Percentiles rank a stretch among this genome's conserved stretches.
These are phyloP conservation scores for Candida orba DNA, from an alignment of 805 yeast species.

Conservation along the genomic window DNA sequence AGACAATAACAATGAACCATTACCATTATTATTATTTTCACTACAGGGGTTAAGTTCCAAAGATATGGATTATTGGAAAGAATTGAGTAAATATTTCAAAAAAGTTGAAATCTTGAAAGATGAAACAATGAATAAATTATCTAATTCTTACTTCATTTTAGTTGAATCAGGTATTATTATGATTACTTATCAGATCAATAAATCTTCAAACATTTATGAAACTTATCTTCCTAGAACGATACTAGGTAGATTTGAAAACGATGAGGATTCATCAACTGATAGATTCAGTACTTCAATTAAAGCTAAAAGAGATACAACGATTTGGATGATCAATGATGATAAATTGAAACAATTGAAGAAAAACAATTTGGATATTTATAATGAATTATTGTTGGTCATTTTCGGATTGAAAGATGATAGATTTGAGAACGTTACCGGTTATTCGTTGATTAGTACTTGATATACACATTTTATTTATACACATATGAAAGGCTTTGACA, in stretches of 20 bases:
- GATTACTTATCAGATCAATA: constrained; percentile 41
- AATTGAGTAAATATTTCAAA: constrained; percentile 49
- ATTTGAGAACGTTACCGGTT: constrained; percentile 69
- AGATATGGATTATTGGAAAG: constrained; percentile 54
- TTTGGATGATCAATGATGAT: constrained; percentile 58
- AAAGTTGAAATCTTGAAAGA: constrained; percentile 45
- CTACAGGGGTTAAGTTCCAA: constrained; percentile 36
- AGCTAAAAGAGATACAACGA: constrained; percentile 53
- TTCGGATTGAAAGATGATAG: constrained; percentile 61
- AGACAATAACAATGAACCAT: constrained; percentile 21
- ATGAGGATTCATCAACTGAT: constrained; percentile 23
- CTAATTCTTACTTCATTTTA: constrained; percentile 38
- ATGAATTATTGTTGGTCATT: constrained; percentile 57
- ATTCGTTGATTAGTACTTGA: constrained; percentile 48
- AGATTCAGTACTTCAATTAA: constrained; percentile 40
- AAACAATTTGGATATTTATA: constrained; percentile 47
- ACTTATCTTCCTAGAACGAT: constrained; percentile 49
- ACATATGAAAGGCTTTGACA: no score
- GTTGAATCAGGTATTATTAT: constrained; percentile 52
- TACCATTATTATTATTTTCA: constrained; percentile 38
- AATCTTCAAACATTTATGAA: constrained; percentile 28
- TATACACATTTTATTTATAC: no score
- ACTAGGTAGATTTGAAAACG: constrained; percentile 35
- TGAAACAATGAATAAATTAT: constrained; percentile 37
- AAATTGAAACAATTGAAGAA: constrained; percentile 38